These are phyloP conservation scores for Calonectria pauciramosa DNA, from an alignment of 2,329 filamentous ascomycete genomes.

Conservation along the genomic window DNA sequence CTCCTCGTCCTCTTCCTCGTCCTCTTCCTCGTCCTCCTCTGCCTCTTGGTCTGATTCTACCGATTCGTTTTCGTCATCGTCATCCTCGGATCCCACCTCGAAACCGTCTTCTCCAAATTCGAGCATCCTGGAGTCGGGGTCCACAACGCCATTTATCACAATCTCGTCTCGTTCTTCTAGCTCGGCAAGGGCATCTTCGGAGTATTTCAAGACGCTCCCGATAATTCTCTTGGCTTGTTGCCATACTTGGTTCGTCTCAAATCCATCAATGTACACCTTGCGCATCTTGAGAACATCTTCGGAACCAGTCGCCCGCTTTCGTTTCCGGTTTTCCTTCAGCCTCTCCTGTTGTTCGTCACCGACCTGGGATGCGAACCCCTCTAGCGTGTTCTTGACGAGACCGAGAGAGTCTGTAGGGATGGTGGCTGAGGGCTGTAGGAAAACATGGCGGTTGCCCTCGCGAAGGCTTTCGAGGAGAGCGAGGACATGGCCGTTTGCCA, in stretches of 20 bases:
- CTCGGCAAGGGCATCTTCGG: slow-evolving; percentile 61
- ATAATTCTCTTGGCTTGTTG: slow-evolving; percentile 92
- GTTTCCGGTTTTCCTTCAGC: slow-evolving; percentile 80
- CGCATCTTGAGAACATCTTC: slow-evolving; percentile 79
- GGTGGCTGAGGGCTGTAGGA: slow-evolving; percentile 79
- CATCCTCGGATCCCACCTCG: slow-evolving; percentile 48
- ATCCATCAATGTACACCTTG: slow-evolving; percentile 88
- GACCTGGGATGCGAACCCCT: slow-evolving; percentile 81
- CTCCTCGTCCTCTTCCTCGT: too few species aligned
- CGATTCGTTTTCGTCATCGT: slow-evolving; percentile 46
- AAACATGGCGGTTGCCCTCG: slow-evolving; percentile 75
- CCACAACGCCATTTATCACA: slow-evolving; percentile 42
- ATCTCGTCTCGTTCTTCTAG: slow-evolving; percentile 66
- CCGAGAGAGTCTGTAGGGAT: slow-evolving; percentile 79
- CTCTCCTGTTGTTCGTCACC: slow-evolving; percentile 79
- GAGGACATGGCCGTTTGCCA: slow-evolving; percentile 54
- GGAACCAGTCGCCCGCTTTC: slow-evolving; percentile 74
- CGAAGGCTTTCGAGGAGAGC: slow-evolving; percentile 70
- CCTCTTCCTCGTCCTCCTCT: slow-evolving; percentile 41
- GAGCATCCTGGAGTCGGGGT: slow-evolving; percentile 46
- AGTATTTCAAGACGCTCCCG: slow-evolving; percentile 65
- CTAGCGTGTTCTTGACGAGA: slow-evolving; percentile 84
- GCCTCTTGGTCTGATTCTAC: slow-evolving; percentile 43
- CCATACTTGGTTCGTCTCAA: slow-evolving; percentile 91
- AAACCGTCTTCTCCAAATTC: slow-evolving; percentile 49